Evolutionary conservation across 768 basidiomycete species (phyloP), one percentile per base, ranked within the genome.

Genomic region (Kwoniella europaea): DNA sequence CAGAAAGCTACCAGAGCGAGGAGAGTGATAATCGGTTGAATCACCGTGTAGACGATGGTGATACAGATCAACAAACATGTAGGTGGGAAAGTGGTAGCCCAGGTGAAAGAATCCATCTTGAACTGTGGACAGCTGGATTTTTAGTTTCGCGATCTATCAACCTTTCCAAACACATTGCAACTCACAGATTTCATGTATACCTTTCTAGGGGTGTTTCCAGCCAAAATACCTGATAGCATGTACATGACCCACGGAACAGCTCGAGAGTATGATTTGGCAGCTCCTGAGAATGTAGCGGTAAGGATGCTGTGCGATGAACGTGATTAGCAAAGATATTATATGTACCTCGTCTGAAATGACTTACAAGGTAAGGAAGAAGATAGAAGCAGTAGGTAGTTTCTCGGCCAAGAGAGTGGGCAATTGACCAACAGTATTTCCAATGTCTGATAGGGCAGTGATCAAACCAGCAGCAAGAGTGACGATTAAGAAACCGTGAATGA

Each of bases 401-500:
- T 29, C 65, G 10, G 83, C 82, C 10, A 84, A 71, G 2, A 82
- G 71, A 15, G 75, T 82, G 0, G 83, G 79, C 15, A 80, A 67
- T 50, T 52, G 63, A 12, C 59, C 52, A 10, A 78, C 76, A 7
- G 70, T 78, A 12, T 59, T 35, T 41, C 73, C 71, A 35, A 82
- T 58, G 20, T 82, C 67, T 12, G 67, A n/a, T 6, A 82, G 63
- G 12, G 82, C 73, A 12, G 56, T 53, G 67, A 84, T 76, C 10
- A 84, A 62, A 76, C 84, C 84, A 6, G 79, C 77, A 6, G 83
- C 72, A 12, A 82, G 62, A 27, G 84, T 84, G 72, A 82, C 69
- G 67, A 84, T 79, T 35, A 84, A 72, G 82, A 84, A 84, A 67
- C 84, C 84, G 77, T 84, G 82, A 55, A 84, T 82, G 72, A 84